phyloP scores from a whole-genome alignment of 116 monocot species.

The Dioscorea cayenensis region DNA sequence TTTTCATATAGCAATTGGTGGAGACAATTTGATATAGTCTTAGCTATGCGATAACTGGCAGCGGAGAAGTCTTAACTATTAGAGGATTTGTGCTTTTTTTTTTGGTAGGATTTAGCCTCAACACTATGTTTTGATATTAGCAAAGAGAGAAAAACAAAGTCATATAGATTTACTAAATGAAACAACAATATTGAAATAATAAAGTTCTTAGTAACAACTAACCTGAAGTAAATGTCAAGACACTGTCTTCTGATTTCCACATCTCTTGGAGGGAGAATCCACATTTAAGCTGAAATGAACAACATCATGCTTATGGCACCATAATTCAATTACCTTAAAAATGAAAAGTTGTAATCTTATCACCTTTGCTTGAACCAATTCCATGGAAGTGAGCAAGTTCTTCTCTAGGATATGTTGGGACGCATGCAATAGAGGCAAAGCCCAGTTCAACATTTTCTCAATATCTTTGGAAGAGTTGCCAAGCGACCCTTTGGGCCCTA shows the following conservation, averaged over 20 bases:
- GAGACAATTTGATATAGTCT: no score
- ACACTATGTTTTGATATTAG: not conserved
- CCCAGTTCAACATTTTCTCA: slow-evolving; percentile 41
- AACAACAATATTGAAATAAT: not conserved
- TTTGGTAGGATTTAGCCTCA: no score
- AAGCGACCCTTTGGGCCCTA: no score
- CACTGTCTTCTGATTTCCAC: slow-evolving; percentile 39
- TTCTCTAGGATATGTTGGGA: slow-evolving; percentile 44
- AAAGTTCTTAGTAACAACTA: slow-evolving; percentile 8
- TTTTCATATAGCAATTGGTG: no score
- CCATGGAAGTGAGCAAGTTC: slow-evolving; percentile 31
- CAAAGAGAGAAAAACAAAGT: not conserved
- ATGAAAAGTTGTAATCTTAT: not conserved
- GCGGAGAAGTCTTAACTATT: no score
- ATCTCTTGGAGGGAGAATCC: slow-evolving; percentile 42
- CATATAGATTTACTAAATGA: no score
- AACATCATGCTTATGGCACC: slow-evolving; percentile 23
- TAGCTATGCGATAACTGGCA: no score
- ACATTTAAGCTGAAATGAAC: slow-evolving; percentile 57
- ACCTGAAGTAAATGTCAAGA: slow-evolving; percentile 30
- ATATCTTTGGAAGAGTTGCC: slow-evolving; percentile 42
- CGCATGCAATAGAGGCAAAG: slow-evolving; percentile 41
- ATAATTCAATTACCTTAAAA: not conserved
- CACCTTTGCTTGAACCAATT: slow-evolving; percentile 50
- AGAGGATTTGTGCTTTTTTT: no score